phyloP scores from a whole-genome alignment of 2,329 filamentous ascomycete species.

The Fusarium bulbicola region DNA sequence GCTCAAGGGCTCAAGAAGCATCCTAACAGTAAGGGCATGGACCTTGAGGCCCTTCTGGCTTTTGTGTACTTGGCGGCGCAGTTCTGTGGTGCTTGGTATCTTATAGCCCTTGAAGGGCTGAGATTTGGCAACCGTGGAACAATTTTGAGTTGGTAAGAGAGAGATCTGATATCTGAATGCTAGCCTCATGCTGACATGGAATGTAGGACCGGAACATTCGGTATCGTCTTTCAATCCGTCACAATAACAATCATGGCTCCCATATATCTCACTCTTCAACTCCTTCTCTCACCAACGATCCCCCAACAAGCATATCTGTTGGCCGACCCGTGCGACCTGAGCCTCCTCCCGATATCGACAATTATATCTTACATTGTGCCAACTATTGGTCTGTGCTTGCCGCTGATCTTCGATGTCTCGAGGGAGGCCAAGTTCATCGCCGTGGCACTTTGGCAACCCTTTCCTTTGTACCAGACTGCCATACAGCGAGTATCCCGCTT shows the following conservation, averaged over 20 bases:
- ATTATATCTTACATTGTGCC: constrained; percentile 29
- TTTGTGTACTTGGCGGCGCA: constrained; percentile 34
- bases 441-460: constrained; percentile 33
- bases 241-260: constrained; percentile 35
- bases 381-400: constrained; percentile 20
- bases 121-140: constrained; percentile 24
- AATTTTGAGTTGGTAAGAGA: constrained; percentile 27
- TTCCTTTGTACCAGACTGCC: constrained; percentile 25
- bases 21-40: background rate
- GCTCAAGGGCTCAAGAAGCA: constrained; percentile 23
- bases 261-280: constrained; percentile 29
- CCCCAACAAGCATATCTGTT: background rate
- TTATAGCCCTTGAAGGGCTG: constrained; percentile 29
- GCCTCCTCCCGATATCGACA: constrained; percentile 20
- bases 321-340: constrained; percentile 21
- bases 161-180: background rate
- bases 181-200: background rate
- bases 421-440: constrained; percentile 8
- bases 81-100: constrained; percentile 35
- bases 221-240: constrained; percentile 28
- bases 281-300: constrained; percentile 12
- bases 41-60: constrained; percentile 24
- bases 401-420: constrained; percentile 7
- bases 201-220: constrained; percentile 31
- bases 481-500: background rate